phyloP scores from a whole-genome alignment of 2,329 filamentous ascomycete species.

The Chaetomiaceae sp. region DNA sequence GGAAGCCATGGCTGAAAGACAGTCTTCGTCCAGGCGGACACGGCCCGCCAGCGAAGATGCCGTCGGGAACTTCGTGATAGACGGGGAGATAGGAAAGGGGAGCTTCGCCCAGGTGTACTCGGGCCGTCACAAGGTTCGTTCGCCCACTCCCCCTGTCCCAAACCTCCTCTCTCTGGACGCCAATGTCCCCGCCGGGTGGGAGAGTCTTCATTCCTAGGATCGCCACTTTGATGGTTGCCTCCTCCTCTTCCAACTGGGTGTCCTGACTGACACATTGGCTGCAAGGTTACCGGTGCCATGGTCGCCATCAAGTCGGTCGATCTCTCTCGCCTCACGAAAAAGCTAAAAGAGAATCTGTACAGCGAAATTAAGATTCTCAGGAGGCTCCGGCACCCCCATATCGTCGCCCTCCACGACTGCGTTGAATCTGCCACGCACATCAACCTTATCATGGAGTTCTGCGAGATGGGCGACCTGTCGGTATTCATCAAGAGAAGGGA shows the following conservation, averaged over 20 bases:
- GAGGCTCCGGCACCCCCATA: slow-evolving; percentile 88
- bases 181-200: not conserved
- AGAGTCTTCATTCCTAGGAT: not conserved
- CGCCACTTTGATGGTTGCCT: not conserved
- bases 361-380: slow-evolving; percentile 95
- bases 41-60: slow-evolving; percentile 30
- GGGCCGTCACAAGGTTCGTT: slow-evolving; percentile 72
- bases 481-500: slow-evolving; percentile 94
- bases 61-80: slow-evolving; percentile 72
- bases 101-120: slow-evolving; percentile 96
- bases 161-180: not conserved
- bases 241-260: not conserved
- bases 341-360: slow-evolving; percentile 92
- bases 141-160: not conserved
- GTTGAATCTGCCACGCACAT: slow-evolving; percentile 82
- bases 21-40: slow-evolving; percentile 24
- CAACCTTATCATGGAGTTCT: slow-evolving; percentile 98
- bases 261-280: slow-evolving; percentile 15
- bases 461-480: slow-evolving; percentile 88
- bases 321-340: slow-evolving; percentile 82
- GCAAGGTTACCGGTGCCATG: slow-evolving; percentile 67
- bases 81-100: slow-evolving; percentile 90
- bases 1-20: slow-evolving; percentile 28
- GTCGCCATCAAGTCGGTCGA: slow-evolving; percentile 98
- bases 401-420: slow-evolving; percentile 93